Percentiles rank a stretch among this genome's conserved stretches.
These are phyloP conservation scores for Thermomyces lanuginosus DNA, from an alignment of 2,329 filamentous ascomycete species.

Conservation along the genomic window DNA sequence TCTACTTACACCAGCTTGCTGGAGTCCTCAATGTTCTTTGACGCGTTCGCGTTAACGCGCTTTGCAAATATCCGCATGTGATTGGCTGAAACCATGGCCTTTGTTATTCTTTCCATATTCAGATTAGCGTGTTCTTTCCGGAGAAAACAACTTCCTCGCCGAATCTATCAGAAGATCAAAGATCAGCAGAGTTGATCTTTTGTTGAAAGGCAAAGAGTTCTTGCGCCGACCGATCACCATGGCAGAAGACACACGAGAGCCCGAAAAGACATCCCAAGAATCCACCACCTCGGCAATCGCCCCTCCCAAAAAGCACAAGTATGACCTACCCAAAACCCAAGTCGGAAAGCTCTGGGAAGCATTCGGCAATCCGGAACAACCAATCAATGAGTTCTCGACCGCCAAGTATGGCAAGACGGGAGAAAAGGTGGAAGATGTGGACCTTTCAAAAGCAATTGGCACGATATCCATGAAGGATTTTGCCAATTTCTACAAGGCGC, in stretches of 20 bases:
- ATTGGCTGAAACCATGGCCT: no score
- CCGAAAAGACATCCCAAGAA: conserved; percentile 7
- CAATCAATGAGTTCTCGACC: conserved; percentile 39
- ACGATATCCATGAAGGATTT: conserved; percentile 37
- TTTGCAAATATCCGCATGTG: no score
- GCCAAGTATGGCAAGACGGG: conserved; percentile 44
- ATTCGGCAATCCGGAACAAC: conserved; percentile 32
- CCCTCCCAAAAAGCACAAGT: conserved; percentile 19
- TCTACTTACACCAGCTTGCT: no score
- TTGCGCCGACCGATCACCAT: conserved; percentile 12
- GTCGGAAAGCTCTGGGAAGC: conserved; percentile 33
- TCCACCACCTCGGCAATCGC: conserved; percentile 3
- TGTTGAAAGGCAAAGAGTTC: conserved; percentile 1
- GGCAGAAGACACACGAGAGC: conserved; percentile 24
- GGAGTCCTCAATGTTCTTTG: no score
- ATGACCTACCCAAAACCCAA: conserved; percentile 29
- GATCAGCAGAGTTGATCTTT: conserved; percentile 7
- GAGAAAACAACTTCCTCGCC: no score
- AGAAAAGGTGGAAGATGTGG: conserved; percentile 32
- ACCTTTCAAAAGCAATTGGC: conserved; percentile 26
- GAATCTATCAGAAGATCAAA: no score
- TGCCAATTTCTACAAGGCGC: conserved; percentile 53
- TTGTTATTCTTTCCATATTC: no score
- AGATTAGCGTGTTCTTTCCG: no score
- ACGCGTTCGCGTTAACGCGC: no score